Evolutionary conservation across 192 early-diverging fungal species (phyloP), one percentile per base, ranked within the genome.

Genomic region (Coemansia erecta): DNA sequence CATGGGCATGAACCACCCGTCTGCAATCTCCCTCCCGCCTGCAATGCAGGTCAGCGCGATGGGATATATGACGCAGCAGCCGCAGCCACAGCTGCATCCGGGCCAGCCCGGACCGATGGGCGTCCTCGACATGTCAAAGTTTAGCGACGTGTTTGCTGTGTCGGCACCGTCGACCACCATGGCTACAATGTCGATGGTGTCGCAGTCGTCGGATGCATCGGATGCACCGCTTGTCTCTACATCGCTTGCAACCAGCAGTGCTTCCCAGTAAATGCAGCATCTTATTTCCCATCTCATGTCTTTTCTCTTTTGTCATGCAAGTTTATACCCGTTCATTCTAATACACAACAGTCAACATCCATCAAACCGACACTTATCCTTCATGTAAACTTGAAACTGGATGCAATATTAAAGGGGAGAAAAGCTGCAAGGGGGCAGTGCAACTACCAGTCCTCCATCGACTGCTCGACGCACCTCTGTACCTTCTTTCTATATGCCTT

Each of bases 401-500:
- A n/a, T n/a, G n/a, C n/a, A n/a, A n/a, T n/a, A n/a, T n/a, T n/a
- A n/a, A n/a, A n/a, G n/a, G n/a, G n/a, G n/a, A n/a, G n/a, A n/a
- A n/a, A n/a, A n/a, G n/a, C n/a, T n/a, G n/a, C n/a, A n/a, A n/a
- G n/a, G n/a, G n/a, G n/a, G n/a, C n/a, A n/a, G n/a, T n/a, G n/a
- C n/a, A n/a, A n/a, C 17, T 26, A 58, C 26, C 44, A 28, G n/a
- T 68, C 66, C 49, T 67, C 58, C 58, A 68, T 28, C 47, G 80
- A 81, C 56, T 64, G 53, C 41, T 83, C 69, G 6, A 84, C 85
- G 31, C 68, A 76, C 37, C 89, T 72, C 64, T 82, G 87, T 0
- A 92, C 91, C 21, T 82, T 82, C 64, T 87, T 90, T 63, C 90
- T 93, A 66, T 91, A 97, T 0, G 70, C 77, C 1, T 77, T 37